phyloP scores from a whole-genome alignment of 192 early-diverging fungal species.

The Podila clonocystis region DNA sequence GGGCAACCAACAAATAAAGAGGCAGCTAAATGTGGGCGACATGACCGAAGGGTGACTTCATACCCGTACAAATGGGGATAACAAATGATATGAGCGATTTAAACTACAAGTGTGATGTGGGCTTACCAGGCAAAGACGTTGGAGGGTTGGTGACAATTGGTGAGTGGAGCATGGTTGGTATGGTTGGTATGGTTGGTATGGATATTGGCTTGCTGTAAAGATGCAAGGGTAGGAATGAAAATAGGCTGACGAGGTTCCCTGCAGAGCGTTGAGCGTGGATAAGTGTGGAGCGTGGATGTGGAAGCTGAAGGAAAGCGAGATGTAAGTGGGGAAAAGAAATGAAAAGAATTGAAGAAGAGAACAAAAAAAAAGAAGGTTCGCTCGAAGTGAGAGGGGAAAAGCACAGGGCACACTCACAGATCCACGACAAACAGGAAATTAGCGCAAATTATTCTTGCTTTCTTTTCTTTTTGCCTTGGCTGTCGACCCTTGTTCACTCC shows the following conservation, averaged over 20 bases:
- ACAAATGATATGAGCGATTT: neutral
- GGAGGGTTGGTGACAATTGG: conserved; percentile 16
- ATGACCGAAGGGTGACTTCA: too few relatives aligned
- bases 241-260: too few relatives aligned
- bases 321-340: neutral
- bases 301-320: too few relatives aligned
- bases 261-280: neutral
- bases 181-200: neutral
- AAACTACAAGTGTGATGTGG: too few relatives aligned
- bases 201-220: neutral
- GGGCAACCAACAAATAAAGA: neutral
- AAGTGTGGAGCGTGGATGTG: neutral
- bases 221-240: neutral
- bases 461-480: too few relatives aligned
- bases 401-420: too few relatives aligned
- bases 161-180: conserved; percentile 26
- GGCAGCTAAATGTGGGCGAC: too few relatives aligned
- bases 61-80: too few relatives aligned
- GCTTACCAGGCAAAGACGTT: conserved; percentile 21
- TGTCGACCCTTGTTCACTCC: too few relatives aligned
- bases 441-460: too few relatives aligned
- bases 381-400: neutral
- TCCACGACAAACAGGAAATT: too few relatives aligned
- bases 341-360: neutral
- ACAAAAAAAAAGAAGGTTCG: neutral